A percentile compares a stretch with the other conserved stretches of the same genome.
These are phyloP conservation scores for Nemania serpens DNA, from an alignment of 2,329 filamentous ascomycete genomes.

Conservation along the genomic window DNA sequence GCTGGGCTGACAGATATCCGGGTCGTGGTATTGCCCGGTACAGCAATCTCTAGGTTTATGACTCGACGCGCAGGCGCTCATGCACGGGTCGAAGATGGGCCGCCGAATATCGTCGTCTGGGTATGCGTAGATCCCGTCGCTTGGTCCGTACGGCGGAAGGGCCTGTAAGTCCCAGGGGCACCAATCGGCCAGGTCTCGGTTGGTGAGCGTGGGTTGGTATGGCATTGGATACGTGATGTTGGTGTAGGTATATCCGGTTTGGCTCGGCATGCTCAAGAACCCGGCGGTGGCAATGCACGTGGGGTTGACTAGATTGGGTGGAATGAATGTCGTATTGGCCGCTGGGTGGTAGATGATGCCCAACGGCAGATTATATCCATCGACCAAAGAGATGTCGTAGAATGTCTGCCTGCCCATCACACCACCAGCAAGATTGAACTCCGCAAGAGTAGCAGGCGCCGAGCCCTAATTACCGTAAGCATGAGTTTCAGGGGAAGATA, in stretches of 20 bases:
- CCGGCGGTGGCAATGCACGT: constrained; percentile 75
- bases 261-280: constrained; percentile 59
- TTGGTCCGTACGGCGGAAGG: constrained; percentile 68
- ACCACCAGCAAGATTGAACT: constrained; percentile 77
- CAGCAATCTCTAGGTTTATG: constrained; percentile 74
- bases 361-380: constrained; percentile 81
- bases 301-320: constrained; percentile 76
- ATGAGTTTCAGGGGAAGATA: too few relatives aligned
- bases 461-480: constrained; percentile 63
- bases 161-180: constrained; percentile 81
- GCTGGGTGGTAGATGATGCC: constrained; percentile 65
- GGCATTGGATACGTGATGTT: constrained; percentile 70
- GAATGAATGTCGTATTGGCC: constrained; percentile 67
- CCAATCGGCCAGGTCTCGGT: constrained; percentile 66
- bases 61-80: constrained; percentile 74
- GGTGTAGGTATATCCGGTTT: constrained; percentile 62
- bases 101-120: constrained; percentile 74
- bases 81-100: constrained; percentile 77
- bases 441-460: constrained; percentile 75
- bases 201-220: constrained; percentile 64
- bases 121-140: constrained; percentile 79
- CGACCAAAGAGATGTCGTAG: constrained; percentile 84
- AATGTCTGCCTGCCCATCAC: constrained; percentile 67
- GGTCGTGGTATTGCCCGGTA: constrained; percentile 68
- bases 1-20: constrained; percentile 66